Conservation (phyloP, 2,329 filamentous ascomycete genomes). For the Colletotrichum cordylinicola region DNA sequence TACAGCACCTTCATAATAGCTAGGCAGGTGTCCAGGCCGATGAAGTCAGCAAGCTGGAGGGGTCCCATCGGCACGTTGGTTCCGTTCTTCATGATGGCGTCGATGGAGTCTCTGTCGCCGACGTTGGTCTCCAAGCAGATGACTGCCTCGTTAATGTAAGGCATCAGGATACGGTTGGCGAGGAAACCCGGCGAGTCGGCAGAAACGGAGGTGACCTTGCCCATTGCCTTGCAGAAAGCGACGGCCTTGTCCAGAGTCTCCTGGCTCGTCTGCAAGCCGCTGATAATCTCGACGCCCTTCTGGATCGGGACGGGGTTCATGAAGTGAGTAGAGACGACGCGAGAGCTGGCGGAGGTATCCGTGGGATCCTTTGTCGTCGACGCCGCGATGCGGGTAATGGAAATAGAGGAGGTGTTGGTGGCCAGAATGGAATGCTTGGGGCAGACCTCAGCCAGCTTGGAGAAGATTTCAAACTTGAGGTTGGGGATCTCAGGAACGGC, state of each 20-base stretch:
- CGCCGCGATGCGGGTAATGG: constrained; percentile 94
- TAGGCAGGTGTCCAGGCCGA: constrained; percentile 93
- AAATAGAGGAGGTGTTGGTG: constrained; percentile 98
- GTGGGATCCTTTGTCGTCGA: constrained; percentile 80
- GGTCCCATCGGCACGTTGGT: constrained; percentile 99
- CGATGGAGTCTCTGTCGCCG: constrained; percentile 88
- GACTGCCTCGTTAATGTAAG: constrained; percentile 98
- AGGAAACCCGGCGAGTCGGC: constrained; percentile 93
- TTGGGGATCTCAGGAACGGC: constrained; percentile 91
- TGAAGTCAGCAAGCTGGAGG: constrained; percentile 92
- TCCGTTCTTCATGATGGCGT: constrained; percentile 98
- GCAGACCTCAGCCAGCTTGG: constrained; percentile 80
- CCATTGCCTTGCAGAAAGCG: constrained; percentile 88
- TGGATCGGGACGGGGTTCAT: constrained; percentile 99
- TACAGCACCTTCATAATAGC: constrained; percentile 97
- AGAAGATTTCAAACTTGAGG: constrained; percentile 89
- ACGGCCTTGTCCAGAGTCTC: constrained; percentile 83
- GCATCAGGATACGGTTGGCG: constrained; percentile 97
- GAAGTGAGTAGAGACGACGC: constrained; percentile 95
- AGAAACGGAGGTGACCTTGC: constrained; percentile 87
- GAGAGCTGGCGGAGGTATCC: constrained; percentile 80
- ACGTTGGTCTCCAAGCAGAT: constrained; percentile 95
- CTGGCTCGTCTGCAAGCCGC: constrained; percentile 87
- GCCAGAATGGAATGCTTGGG: constrained; percentile 88
- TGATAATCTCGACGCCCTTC: constrained; percentile 97